A percentile compares a stretch with the other conserved stretches of the same genome.
These are phyloP conservation scores for Piper longum DNA, from an alignment of 164 flowering plant genomes.

Conservation along the genomic window DNA sequence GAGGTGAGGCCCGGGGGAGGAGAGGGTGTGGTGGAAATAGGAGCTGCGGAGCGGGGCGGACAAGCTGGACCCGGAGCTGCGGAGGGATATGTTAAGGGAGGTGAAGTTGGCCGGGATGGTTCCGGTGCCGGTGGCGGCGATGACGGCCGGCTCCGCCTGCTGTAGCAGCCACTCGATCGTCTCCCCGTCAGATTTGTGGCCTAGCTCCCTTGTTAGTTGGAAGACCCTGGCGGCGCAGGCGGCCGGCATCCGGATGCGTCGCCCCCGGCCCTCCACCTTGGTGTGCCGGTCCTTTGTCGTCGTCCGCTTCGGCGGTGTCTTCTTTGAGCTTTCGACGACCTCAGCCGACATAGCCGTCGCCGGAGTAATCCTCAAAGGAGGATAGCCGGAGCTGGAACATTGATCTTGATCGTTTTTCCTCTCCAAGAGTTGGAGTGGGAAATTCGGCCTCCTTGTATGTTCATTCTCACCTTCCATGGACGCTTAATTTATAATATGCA, in stretches of 20 bases:
- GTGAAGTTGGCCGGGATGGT: slow-evolving; percentile 78
- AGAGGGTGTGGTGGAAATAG: slow-evolving; percentile 23
- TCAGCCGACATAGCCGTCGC: slow-evolving; percentile 2
- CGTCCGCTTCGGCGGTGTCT: slow-evolving; percentile 42
- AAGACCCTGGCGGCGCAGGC: slow-evolving; percentile 78
- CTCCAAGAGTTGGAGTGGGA: slow-evolving; percentile 59
- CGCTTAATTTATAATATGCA: slow-evolving; percentile 1
- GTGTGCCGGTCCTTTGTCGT: slow-evolving; percentile 74
- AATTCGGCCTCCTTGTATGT: slow-evolving; percentile 31
- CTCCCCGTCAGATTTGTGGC: slow-evolving; percentile 74
- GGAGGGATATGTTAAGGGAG: slow-evolving; percentile 52
- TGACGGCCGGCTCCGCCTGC: slow-evolving; percentile 77
- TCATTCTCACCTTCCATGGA: slow-evolving; percentile 41
- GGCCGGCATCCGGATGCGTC: slow-evolving; percentile 85
- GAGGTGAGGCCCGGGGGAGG: slow-evolving; percentile 14
- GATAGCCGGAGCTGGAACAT: slow-evolving; percentile 22
- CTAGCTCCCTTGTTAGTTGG: slow-evolving; percentile 56
- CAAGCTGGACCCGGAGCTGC: slow-evolving; percentile 49
- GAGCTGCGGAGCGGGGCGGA: slow-evolving; percentile 37
- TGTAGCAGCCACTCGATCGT: slow-evolving; percentile 75
- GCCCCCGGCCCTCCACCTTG: slow-evolving; percentile 74
- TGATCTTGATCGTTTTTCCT: slow-evolving; percentile 32
- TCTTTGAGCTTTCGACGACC: slow-evolving; percentile 15
- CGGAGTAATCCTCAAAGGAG: slow-evolving; percentile 10
- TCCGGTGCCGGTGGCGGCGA: slow-evolving; percentile 84